Base-by-base conservation (phyloP, 2,329 filamentous ascomycete species). In the Zymoseptoria passerinii region DNA sequence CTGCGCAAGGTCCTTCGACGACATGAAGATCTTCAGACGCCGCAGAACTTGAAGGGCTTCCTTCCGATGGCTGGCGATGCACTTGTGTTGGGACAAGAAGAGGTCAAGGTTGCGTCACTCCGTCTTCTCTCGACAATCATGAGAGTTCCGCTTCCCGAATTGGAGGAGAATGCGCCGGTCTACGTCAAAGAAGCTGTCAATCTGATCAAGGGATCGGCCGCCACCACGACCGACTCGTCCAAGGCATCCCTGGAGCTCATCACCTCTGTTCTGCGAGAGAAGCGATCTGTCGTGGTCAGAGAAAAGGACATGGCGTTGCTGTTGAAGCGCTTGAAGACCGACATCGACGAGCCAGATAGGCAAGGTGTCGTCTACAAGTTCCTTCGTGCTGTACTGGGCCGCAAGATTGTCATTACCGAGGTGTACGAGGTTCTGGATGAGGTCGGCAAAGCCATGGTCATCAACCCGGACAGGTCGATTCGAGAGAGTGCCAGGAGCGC, bases 281-380 rank as follows among this genome's bases (percentile, higher is more conserved):
- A 90, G 53, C 83, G 84, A 60, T 86, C 86, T 64, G 84, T 94
- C 4, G 77, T 82, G 18, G 80, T 97, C 68, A 91, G 89, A 71
- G 89, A 96, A 64, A 84, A 84, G 2, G 88, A 92, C 50, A 77
- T 97, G 19, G 90, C 94, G 50, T 87, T 90, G 72, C 77, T 99
- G 2, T 83, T 97, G 3, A 84, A 85, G 61, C 88, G 89, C 59
- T 78, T 97, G 54, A 88, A 91, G 66, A 86, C 91, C 28, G 92
- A 97, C 68, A 81, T 99, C 52, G 95, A 95, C 28, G 90, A 97
- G 70, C 91, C 92, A 3, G 87, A 96, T 64, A 87, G 92, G 61
- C 90, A 96, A 63, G 92, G 95, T 65, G 84, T 96, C 49, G 94
- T 90, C 0, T 99, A 99, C 77, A 95, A 90, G 69, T 97, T 99